Base-by-base conservation (phyloP, 1,139 yeast genomes). In the Geotrichum phurueaensis region DNA sequence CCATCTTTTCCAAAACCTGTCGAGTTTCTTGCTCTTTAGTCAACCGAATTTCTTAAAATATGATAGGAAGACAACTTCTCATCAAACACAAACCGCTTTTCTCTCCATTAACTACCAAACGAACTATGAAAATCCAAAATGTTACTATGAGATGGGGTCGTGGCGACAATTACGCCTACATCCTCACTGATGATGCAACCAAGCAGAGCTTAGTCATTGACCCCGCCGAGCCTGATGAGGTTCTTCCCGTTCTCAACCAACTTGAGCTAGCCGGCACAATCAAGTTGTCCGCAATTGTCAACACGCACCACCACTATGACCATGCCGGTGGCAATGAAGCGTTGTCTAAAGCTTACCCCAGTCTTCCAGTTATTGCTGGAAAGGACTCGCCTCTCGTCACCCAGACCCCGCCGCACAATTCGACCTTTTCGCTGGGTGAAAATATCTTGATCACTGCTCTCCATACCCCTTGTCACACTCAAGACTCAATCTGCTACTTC, bases 401-500 rank as follows among this genome's bases (percentile, higher is more conserved):
- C 0, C 78, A 79, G 63, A 84, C 89, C 0, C 96, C 96, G 0
- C 75, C 80, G 0, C 85, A 89, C 71, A 74, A 79, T 36, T 79
- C 70, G 20, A 65, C 69, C 33, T 79, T 79, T 61, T 64, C 66
- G 27, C 72, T 81, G 52, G 97, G 97, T 1, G 78, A 79, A 56
- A 72, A 79, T 64, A 73, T 90, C 60, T 76, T 81, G n/a, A 82
- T 94, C 58, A 84, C 86, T 3, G 96, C 97, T 0, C 78, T 94
- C 56, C 94, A 94, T 73, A 94, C 99, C 0, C 99, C 99, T 1
- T 94, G 99, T 71, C 99, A 94, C 71, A 94, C 99, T 0, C 96
- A 88, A 73, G 99, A 95, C 73, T 89, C 96, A 5, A 88, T 94
- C 62, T 92, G 98, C 71, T 94, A 90, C 75, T 88, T 75, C 67